Evolutionary conservation across 2,329 filamentous ascomycete species (phyloP), one percentile per base, ranked within the genome.

Genomic region (Hypocreales sp.): DNA sequence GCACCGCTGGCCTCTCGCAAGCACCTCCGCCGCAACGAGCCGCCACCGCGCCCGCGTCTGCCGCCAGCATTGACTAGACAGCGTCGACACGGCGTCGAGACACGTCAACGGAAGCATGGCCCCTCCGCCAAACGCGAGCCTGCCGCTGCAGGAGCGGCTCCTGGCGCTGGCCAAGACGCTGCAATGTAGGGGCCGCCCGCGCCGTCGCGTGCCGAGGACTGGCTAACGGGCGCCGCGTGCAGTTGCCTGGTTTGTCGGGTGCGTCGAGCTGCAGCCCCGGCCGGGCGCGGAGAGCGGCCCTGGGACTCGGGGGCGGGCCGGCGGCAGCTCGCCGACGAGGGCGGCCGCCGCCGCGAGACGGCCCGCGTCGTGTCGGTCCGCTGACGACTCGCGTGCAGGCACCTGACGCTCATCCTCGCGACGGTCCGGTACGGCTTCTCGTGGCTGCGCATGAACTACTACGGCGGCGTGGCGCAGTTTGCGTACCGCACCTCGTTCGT

Each of bases 401-500:
- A 98, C 52, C 61, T 94, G 34, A 79, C 77, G 21, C 72, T 95
- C 35, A 77, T 98, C 40, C 59, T 92, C 41, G 77, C 73, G 46
- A 82, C 87, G 28, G 51, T 79, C 46, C 79, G 84, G 50, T 98
- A 95, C 56, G 58, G 65, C 37, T 55, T 95, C 35, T 92, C 84
- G 26, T 92, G 83, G 63, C 57, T 94, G 32, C 78, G 79, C 46
- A 79, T 95, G 66, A 92, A 92, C 66, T 84, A 73, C 53, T 79
- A 79, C 51, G 75, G 74, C 31, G 59, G 70, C 48, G 72, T 73
- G 63, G 86, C 87, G 25, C 66, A 71, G 40, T 75, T 90, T 53
- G 79, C 79, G 31, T 98, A 98, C 62, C 86, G 90, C 45, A 71
- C 78, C 29, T 81, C 86, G 31, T 98, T 98, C 53, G 40, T 94